These are phyloP conservation scores for Drechmeria coniospora DNA, from an alignment of 2,329 filamentous ascomycete species.

Conservation along the genomic window DNA sequence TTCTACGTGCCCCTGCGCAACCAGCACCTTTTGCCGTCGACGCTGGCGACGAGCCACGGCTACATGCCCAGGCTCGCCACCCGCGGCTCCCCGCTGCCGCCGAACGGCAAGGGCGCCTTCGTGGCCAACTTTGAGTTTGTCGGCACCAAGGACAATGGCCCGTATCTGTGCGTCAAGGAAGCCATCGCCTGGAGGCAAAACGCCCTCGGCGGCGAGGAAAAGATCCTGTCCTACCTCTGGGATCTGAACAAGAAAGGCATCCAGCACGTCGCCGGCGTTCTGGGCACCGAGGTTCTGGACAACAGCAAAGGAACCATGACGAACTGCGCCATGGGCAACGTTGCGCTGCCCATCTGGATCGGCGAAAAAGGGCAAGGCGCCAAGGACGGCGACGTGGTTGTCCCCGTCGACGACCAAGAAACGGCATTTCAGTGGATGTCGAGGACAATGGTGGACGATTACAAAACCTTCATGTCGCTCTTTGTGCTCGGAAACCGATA, in stretches of 20 bases:
- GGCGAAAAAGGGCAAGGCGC: conserved; percentile 10
- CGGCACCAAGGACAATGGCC: conserved; percentile 57
- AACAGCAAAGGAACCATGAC: conserved; percentile 46
- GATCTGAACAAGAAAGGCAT: conserved; percentile 50
- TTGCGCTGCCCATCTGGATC: conserved; percentile 50
- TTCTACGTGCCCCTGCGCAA: conserved; percentile 66
- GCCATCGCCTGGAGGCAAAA: conserved; percentile 55
- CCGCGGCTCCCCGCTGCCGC: conserved; percentile 26
- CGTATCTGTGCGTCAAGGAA: conserved; percentile 57
- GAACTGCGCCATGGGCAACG: conserved; percentile 55
- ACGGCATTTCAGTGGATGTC: conserved; percentile 42
- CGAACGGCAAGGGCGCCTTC: conserved; percentile 39
- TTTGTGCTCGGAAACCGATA: conserved; percentile 44
- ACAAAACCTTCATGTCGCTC: conserved; percentile 56
- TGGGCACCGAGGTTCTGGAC: conserved; percentile 60
- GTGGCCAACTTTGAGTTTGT: conserved; percentile 60
- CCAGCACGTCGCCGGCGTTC: conserved; percentile 37
- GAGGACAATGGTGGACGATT: conserved; percentile 35
- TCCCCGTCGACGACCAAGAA: conserved; percentile 15
- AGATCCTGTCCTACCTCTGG: conserved; percentile 48
- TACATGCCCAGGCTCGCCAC: conserved; percentile 35
- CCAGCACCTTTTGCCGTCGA: conserved; percentile 58
- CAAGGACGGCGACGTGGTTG: conserved; percentile 12
- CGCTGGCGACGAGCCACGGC: conserved; percentile 68
- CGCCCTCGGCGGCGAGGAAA: conserved; percentile 57